Conservation (phyloP, 2,329 filamentous ascomycete genomes). For the Penicillium sclerotigenum region DNA sequence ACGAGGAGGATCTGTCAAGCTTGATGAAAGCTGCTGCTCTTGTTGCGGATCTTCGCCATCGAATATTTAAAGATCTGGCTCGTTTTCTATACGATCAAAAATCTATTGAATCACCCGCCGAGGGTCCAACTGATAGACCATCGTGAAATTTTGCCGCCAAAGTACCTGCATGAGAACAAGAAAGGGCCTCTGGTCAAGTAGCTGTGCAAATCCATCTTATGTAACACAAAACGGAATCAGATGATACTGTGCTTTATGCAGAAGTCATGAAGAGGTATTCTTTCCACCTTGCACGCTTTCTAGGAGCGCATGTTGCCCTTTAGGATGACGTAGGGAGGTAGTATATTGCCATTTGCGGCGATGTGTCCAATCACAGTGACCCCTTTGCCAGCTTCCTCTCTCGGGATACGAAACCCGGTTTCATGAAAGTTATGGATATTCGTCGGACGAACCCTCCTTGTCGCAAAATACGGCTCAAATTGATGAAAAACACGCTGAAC, state of each 20-base stretch:
- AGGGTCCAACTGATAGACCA: too few species aligned
- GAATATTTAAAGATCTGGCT: neutral
- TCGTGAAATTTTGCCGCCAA: too few species aligned
- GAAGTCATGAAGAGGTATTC: too few species aligned
- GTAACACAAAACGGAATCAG: too few species aligned
- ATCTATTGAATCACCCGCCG: neutral
- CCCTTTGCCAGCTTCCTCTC: neutral
- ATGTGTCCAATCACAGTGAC: neutral
- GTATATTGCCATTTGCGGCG: neutral
- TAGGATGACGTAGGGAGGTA: neutral
- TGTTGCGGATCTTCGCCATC: neutral
- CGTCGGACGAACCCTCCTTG: neutral
- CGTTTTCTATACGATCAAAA: neutral
- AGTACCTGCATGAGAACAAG: too few species aligned
- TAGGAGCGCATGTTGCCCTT: too few species aligned
- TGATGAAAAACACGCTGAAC: neutral
- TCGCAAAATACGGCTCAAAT: neutral
- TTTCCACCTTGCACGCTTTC: too few species aligned
- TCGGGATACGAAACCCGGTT: neutral
- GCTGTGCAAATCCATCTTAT: too few species aligned
- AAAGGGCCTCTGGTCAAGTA: too few species aligned
- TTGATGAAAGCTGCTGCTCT: neutral
- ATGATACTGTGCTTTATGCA: too few species aligned
- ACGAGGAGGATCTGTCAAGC: neutral
- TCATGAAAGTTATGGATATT: neutral